Base-by-base conservation (phyloP, 805 yeast genomes). In the Monosporozyma yasuniensis region DNA sequence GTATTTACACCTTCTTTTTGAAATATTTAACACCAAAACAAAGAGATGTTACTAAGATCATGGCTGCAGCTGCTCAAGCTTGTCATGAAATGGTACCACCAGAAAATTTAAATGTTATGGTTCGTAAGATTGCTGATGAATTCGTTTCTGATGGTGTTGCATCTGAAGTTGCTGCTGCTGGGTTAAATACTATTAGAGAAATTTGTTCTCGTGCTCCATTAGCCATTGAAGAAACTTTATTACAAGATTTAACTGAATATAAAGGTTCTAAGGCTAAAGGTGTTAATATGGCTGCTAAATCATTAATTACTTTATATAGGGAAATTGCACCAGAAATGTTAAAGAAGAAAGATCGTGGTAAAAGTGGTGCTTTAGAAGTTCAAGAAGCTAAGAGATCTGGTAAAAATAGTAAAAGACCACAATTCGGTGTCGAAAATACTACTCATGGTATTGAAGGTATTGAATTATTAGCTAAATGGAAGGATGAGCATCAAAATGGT, bases 101-200 rank as follows among this genome's bases (percentile, higher is more conserved):
- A 5, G 99, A 93, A 65, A 80, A 82, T 14, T 78, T 93, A 52
- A 72, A 77, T 43, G 83, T 83, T 47, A 81, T 93, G 57, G 83
- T 93, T 9, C 79, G 96, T 51, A 93, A 91, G 64, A 81, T 93
- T 56, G 98, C 99, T 1, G 95, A 93, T 69, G 99, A 93, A 69
- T 93, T 93, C 61, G 96, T 93, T 23, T 85, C 96, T 57, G 98
- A 93, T 63, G 99, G 99, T 75, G 99, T 93, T 38, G 89, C 97
- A 14, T 82, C 96, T 32, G 96, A 93, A 69, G 99, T 90, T 49
- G 97, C 97, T 4, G 89, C 97, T 48, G 98, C 98, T 4, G 99
- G 99, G 61, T 76, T 93, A 56, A 93, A 93, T 68, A 87, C 98
- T 3, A 91, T 91, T 52, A 77, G 98, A 59, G 99, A 93, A 69